These are phyloP conservation scores for Sphagnurus paluster DNA, from an alignment of 1,284 basidiomycete genomes.

Conservation along the genomic window DNA sequence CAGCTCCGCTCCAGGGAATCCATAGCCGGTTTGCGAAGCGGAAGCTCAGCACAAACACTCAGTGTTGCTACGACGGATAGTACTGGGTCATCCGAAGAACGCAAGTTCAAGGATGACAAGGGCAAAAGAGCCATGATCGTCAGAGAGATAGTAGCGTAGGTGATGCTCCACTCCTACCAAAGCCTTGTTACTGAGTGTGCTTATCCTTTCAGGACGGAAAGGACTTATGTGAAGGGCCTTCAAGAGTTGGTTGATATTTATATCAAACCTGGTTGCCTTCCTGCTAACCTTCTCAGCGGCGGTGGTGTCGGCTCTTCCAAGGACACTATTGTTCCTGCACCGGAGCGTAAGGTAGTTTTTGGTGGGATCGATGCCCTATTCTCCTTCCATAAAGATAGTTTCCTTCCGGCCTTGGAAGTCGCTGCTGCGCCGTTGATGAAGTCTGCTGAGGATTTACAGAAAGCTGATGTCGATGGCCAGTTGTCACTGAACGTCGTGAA, in stretches of 20 bases:
- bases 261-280: conserved; percentile 80
- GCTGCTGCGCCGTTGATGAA: conserved; percentile 71
- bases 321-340: conserved; percentile 83
- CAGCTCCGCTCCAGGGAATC: conserved; percentile 65
- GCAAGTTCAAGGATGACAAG: conserved; percentile 88
- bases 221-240: conserved; percentile 92
- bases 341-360: conserved; percentile 92
- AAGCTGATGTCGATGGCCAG: conserved; percentile 70
- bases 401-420: conserved; percentile 85
- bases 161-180: conserved; percentile 19
- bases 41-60: conserved; percentile 60
- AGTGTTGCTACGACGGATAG: conserved; percentile 78
- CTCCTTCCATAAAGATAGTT: conserved; percentile 90
- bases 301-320: conserved; percentile 68
- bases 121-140: conserved; percentile 77
- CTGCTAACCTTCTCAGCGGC: conserved; percentile 71
- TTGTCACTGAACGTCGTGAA: conserved; percentile 77
- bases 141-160: conserved; percentile 85
- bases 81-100: conserved; percentile 62
- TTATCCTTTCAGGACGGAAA: conserved; percentile 71
- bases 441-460: conserved; percentile 41
- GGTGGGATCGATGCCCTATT: conserved; percentile 89
- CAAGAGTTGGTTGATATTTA: conserved; percentile 96
- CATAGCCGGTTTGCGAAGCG: conserved; percentile 56
- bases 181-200: background rate